Conservation (phyloP, 352 stramenopile genomes). For the Phytophthora constricta region DNA sequence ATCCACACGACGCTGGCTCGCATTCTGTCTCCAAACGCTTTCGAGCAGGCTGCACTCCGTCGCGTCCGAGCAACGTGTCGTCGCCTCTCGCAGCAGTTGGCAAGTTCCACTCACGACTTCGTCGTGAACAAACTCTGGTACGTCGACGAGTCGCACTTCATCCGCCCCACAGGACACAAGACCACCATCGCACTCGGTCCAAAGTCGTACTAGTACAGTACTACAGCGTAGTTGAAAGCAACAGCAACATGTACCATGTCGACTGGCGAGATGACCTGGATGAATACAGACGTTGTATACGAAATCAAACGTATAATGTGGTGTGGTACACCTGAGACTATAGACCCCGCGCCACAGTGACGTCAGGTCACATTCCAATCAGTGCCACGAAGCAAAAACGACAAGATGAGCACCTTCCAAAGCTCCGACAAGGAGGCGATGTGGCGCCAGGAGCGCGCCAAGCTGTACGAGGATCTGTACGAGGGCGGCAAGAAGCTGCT, state of each 20-base stretch:
- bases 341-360: too few species aligned
- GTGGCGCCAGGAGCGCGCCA: slow-evolving; percentile 43
- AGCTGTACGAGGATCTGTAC: slow-evolving; percentile 53
- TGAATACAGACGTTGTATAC: neutral
- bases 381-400: too few species aligned
- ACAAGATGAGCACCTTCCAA: slow-evolving; percentile 25
- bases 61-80: slow-evolving; percentile 41
- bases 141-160: slow-evolving; percentile 64
- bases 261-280: too few species aligned
- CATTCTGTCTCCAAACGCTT: slow-evolving; percentile 46
- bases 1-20: slow-evolving; percentile 68
- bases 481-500: slow-evolving; percentile 42
- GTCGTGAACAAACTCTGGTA: slow-evolving; percentile 59
- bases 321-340: too few species aligned
- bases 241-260: neutral
- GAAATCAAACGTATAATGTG: too few species aligned
- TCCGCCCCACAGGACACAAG: slow-evolving; percentile 47
- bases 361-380: too few species aligned
- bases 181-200: slow-evolving; percentile 39
- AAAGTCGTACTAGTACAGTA: too few species aligned
- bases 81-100: slow-evolving; percentile 45
- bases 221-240: neutral
- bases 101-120: slow-evolving; percentile 15
- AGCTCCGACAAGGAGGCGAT: slow-evolving; percentile 44
- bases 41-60: slow-evolving; percentile 33